Evolutionary conservation across 768 basidiomycete species (phyloP), one percentile per base, ranked within the genome.

Genomic region (Macrolepiota dolichaula): DNA sequence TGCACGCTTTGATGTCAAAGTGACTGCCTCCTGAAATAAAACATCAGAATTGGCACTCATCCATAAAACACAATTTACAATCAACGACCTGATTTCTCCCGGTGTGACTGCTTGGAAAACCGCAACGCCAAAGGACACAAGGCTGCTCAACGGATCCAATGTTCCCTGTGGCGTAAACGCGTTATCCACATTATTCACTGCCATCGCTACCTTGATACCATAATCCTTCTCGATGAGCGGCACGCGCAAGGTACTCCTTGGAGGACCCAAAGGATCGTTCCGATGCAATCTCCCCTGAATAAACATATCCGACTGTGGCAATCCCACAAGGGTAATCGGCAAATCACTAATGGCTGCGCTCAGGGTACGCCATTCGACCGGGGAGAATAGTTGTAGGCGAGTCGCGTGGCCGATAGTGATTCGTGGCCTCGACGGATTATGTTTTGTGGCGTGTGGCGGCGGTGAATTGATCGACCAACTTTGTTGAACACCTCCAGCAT

Each of bases 161-260:
- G 79, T 80, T 55, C 87, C 87, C 72, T 88, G 87, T 42, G 87
- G 88, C 37, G 83, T 88, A 69, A 87, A 89, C 32, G 84, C 82
- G 64, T 88, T 89, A 63, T 81, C 81, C 65, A 87, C 79, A 66
- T 87, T 87, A 71, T 87, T 86, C 38, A 87, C 82, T 58, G 81
- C 76, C 78, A 86, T 78, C 56, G 83, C 84, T 56, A 84, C 72
- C 49, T 77, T 73, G 32, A 86, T 61, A 11, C 79, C 76, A 67
- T 80, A 77, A 54, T 78, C 73, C 62, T 70, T 71, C 62, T 72
- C 73, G 50, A 85, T 72, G 59, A 78, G 70, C 24, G 83, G 80
- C 56, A 84, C 80, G 59, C 83, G 78, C 52, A 88, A 77, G 32
- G 86, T 84, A 56, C 81, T 73, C 64, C 86, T 74, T 50, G 82